These are phyloP conservation scores for Decorospora gaudefroyi DNA, from an alignment of 2,329 filamentous ascomycete genomes.

Conservation along the genomic window DNA sequence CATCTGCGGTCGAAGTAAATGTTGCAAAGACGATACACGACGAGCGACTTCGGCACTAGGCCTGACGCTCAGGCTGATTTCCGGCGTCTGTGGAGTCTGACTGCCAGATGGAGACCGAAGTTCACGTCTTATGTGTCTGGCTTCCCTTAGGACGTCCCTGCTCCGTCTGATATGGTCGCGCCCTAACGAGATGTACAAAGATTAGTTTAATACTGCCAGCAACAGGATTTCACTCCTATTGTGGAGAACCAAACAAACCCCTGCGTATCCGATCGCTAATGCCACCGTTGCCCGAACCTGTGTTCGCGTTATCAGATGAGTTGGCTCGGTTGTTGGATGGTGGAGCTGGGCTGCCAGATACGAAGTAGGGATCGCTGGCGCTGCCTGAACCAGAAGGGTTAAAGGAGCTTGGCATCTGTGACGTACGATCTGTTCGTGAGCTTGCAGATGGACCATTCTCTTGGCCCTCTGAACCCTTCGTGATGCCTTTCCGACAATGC, in stretches of 20 bases:
- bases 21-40: slow-evolving; percentile 5
- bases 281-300: slow-evolving; percentile 22
- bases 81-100: background rate
- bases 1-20: background rate
- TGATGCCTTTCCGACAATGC: slow-evolving; percentile 67
- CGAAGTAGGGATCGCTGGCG: slow-evolving; percentile 25
- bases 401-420: slow-evolving; percentile 41
- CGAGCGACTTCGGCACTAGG: slow-evolving; percentile 1
- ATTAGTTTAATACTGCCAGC: slow-evolving; percentile 9
- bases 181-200: slow-evolving; percentile 2
- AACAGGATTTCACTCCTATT: slow-evolving; percentile 14
- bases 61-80: slow-evolving; percentile 3
- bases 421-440: slow-evolving; percentile 11
- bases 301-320: slow-evolving; percentile 15
- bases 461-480: slow-evolving; percentile 37
- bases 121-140: slow-evolving; percentile 1
- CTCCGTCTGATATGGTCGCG: slow-evolving; percentile 4
- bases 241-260: slow-evolving; percentile 42
- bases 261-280: slow-evolving; percentile 40
- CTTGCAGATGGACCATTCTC: slow-evolving; percentile 7
- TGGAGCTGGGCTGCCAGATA: slow-evolving; percentile 18
- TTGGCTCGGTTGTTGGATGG: slow-evolving; percentile 6
- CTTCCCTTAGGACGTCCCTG: slow-evolving; percentile 6
- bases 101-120: background rate
- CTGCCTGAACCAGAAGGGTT: slow-evolving; percentile 26